A percentile compares a stretch with the other conserved stretches of the same genome.
These are phyloP conservation scores for Streptanthus diversifolius DNA, from an alignment of 345 rosid species.

Conservation along the genomic window DNA sequence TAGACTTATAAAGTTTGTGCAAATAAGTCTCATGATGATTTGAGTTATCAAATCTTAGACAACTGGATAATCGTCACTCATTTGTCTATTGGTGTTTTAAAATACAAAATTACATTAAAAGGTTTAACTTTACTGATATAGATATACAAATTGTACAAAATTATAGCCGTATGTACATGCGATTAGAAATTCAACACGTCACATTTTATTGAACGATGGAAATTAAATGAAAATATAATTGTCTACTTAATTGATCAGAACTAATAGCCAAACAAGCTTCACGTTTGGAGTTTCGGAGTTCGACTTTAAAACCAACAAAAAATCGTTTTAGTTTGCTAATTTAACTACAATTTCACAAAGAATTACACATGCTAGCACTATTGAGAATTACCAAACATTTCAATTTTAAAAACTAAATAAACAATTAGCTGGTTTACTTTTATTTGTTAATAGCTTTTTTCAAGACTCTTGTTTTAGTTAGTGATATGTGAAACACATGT, in stretches of 20 bases:
- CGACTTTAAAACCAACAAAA: too few relatives aligned
- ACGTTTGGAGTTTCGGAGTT: too few relatives aligned
- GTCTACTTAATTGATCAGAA: background rate
- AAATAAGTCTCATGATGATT: too few relatives aligned
- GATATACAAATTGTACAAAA: background rate
- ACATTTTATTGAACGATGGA: background rate
- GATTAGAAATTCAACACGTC: constrained; percentile 1
- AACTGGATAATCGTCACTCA: background rate
- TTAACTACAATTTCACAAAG: too few relatives aligned
- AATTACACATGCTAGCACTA: too few relatives aligned
- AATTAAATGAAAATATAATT: background rate
- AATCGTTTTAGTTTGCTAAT: too few relatives aligned
- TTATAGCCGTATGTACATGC: background rate
- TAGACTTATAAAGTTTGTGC: too few relatives aligned
- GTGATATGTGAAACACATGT: background rate
- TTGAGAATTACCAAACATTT: too few relatives aligned
- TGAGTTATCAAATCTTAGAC: background rate
- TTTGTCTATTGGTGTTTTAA: background rate
- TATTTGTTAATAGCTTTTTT: too few relatives aligned
- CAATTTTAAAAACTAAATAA: too few relatives aligned
- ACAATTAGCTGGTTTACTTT: too few relatives aligned
- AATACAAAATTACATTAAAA: background rate
- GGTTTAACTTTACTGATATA: background rate
- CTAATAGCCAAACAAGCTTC: background rate
- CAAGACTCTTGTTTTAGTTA: background rate